A percentile compares a stretch with the other conserved stretches of the same genome.
These are phyloP conservation scores for Spongospora subterranea DNA, from an alignment of 208 protist genomes.

Conservation along the genomic window DNA sequence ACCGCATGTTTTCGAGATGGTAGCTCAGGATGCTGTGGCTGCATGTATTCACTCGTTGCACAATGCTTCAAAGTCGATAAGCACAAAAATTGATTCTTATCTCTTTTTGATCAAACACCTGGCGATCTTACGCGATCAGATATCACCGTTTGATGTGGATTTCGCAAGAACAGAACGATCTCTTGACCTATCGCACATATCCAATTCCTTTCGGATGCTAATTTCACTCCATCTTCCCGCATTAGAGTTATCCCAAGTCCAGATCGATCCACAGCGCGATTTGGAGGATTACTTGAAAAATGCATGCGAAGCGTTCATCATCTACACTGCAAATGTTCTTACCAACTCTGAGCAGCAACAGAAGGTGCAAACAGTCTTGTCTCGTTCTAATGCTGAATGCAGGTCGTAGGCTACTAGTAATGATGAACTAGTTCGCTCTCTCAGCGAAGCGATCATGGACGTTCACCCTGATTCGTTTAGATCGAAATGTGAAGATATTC, in stretches of 20 bases:
- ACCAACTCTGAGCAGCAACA: not conserved
- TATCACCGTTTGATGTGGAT: constrained; percentile 72
- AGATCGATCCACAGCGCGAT: not conserved
- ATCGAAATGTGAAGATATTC: not conserved
- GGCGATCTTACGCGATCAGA: constrained; percentile 74
- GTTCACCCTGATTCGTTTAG: not conserved
- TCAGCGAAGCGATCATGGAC: not conserved
- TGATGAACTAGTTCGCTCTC: not conserved
- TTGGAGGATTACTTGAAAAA: constrained; percentile 4
- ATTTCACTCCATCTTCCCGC: not conserved
- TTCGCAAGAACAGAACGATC: constrained; percentile 69
- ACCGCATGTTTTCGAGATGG: constrained; percentile 72
- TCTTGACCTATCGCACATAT: constrained; percentile 73
- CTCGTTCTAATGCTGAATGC: not conserved
- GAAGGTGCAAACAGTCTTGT: not conserved
- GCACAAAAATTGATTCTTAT: constrained; percentile 63
- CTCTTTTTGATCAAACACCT: constrained; percentile 75
- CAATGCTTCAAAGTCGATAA: not conserved
- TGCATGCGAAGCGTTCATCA: not conserved
- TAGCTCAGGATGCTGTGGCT: constrained; percentile 72
- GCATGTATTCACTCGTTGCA: constrained; percentile 68
- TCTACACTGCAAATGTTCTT: not conserved
- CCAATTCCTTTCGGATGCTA: constrained; percentile 57
- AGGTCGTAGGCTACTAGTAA: not conserved
- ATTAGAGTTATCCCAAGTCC: not conserved